Evolutionary conservation across 495 filamentous ascomycete species (phyloP), one percentile per base, ranked within the genome.

Genomic region (Penicillium argentinense): DNA sequence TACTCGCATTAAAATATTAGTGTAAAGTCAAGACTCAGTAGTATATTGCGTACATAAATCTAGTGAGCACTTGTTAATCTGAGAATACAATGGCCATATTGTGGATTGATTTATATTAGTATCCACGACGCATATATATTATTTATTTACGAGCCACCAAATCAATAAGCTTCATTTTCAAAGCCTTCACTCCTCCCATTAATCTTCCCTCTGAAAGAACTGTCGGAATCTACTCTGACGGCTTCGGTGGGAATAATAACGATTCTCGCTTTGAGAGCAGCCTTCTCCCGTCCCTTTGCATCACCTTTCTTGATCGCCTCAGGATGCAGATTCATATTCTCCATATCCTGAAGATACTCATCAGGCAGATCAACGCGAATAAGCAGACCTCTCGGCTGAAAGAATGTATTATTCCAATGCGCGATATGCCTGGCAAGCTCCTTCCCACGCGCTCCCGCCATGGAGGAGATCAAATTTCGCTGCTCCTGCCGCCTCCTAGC

Each of bases 161-260:
- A n/a, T n/a, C n/a, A n/a, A n/a, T n/a, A n/a, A n/a, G n/a, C n/a
- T n/a, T n/a, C n/a, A n/a, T n/a, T n/a, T n/a, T n/a, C n/a, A n/a
- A n/a, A n/a, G n/a, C n/a, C n/a, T n/a, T n/a, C n/a, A n/a, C n/a
- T n/a, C n/a, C n/a, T n/a, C n/a, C n/a, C n/a, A n/a, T n/a, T n/a
- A n/a, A n/a, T n/a, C n/a, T n/a, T n/a, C n/a, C n/a, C n/a, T n/a
- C n/a, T n/a, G n/a, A n/a, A n/a, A n/a, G n/a, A n/a, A n/a, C n/a
- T n/a, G n/a, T n/a, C n/a, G n/a, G n/a, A n/a, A n/a, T n/a, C n/a
- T n/a, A n/a, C n/a, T n/a, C n/a, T n/a, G n/a, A n/a, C n/a, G n/a
- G n/a, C n/a, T n/a, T n/a, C n/a, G n/a, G n/a, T n/a, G n/a, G 65
- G 66, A 49, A 71, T 63, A 37, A 71, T 60, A 17, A 71, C 67